These are phyloP conservation scores for Westerdykella aurantiaca DNA, from an alignment of 2,329 filamentous ascomycete species.

Conservation along the genomic window DNA sequence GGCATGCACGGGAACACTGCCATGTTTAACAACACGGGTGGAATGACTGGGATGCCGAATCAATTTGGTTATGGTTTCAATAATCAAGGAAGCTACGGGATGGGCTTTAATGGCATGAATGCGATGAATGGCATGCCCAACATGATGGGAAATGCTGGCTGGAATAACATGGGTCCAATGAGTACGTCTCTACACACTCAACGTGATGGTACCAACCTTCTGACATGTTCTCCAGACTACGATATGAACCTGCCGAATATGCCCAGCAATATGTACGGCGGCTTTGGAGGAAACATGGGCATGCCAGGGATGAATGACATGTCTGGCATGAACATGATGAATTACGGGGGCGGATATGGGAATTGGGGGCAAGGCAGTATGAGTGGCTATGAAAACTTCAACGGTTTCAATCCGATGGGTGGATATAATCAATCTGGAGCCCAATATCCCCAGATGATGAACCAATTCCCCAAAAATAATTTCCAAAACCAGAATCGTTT, in stretches of 20 bases:
- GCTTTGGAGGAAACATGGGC: conserved; percentile 62
- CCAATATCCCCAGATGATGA: conserved; percentile 42
- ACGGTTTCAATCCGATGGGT: conserved; percentile 47
- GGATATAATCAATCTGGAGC: conserved; percentile 50
- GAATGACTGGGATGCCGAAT: conserved; percentile 17
- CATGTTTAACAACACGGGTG: conserved; percentile 17
- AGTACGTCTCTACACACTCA: conserved; percentile 53
- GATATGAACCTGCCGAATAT: conserved; percentile 79
- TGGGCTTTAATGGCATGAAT: conserved; percentile 54
- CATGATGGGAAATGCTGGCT: conserved; percentile 53
- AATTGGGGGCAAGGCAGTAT: conserved; percentile 61
- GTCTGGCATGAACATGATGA: conserved; percentile 59
- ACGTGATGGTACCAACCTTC: conserved; percentile 5
- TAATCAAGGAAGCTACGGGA: conserved; percentile 47
- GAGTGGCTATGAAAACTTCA: conserved; percentile 56
- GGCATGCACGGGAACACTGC: conserved; percentile 17
- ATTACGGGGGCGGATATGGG: conserved; percentile 62
- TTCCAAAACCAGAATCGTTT: conserved; percentile 70
- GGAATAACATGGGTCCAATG: conserved; percentile 69
- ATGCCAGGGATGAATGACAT: conserved; percentile 72
- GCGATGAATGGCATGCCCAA: conserved; percentile 34
- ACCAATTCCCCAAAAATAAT: conserved; percentile 56
- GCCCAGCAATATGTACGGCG: conserved; percentile 74
- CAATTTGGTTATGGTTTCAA: conserved; percentile 42
- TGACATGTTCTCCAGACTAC: conserved; percentile 66